Evolutionary conservation across 2,329 filamentous ascomycete genomes (phyloP), one percentile per base, ranked within the genome.

Genomic region (Fusarium phyllophilum): DNA sequence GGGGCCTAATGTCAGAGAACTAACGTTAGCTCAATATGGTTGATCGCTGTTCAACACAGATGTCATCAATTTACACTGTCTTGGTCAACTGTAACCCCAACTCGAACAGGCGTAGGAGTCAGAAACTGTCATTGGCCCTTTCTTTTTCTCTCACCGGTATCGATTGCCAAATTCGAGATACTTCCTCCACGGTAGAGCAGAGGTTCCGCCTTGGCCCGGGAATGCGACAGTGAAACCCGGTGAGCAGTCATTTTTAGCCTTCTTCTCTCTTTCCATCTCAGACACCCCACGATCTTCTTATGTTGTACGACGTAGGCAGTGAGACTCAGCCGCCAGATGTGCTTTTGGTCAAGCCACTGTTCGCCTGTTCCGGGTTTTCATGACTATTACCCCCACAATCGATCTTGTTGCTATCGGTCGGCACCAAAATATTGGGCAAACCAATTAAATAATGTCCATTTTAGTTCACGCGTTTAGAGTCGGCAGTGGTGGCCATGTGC

Each of bases 61-160:
- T 71, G 54, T 45, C 67, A 58, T 62, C 51, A 34, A 64, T 64
- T 72, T 61, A 51, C 71, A 74, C 62, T 48, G 51, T 46, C 42
- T 46, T 55, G 44, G 41, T 39, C 45, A 44, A 64, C 36, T 74
- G 71, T 18, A 64, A 74, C 71, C 62, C 51, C 44, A 45, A 36
- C 29, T 31, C 48, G 8, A 34, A 24, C 24, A 29, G 33, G 34
- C 31, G 20, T 24, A 15, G 44, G 7, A 31, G 11, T 14, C 34
- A 5, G 41, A 10, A 42, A 24, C 24, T 24, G 15, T 10, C 18
- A 72, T 68, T 68, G 66, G 62, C 13, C 26, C 26, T 33, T 17
- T 31, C 2, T 5, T 39, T 26, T 42, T 31, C 33, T 54, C 22
- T 41, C 38, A 20, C 15, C 39, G 31, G 56, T 44, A 29, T 41